phyloP scores from a whole-genome alignment of 1,284 basidiomycete species.

The Cryptococcus sp. region DNA sequence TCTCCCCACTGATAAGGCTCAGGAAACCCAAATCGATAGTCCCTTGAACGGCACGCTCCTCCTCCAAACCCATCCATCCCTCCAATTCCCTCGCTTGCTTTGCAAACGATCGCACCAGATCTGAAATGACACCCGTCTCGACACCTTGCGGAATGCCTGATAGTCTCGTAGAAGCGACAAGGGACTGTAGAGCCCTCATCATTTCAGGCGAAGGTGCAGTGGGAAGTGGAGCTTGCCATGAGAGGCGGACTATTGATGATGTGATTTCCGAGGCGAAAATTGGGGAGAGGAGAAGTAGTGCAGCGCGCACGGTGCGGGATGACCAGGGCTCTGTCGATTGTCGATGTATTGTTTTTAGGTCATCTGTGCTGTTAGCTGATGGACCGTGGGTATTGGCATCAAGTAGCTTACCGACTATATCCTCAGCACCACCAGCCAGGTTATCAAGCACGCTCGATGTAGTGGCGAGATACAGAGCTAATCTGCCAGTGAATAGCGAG shows the following conservation, averaged over 20 bases:
- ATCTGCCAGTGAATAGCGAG: slow-evolving; percentile 41
- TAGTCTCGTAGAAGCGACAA: slow-evolving; percentile 26
- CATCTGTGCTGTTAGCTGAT: no score
- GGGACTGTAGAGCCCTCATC: slow-evolving; percentile 29
- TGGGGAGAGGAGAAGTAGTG: slow-evolving; percentile 17
- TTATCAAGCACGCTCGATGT: slow-evolving; percentile 28
- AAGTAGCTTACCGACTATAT: no score
- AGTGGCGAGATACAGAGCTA: slow-evolving; percentile 38
- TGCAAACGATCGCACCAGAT: slow-evolving; percentile 25
- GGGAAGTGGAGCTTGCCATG: slow-evolving; percentile 37
- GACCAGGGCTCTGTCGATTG: slow-evolving; percentile 31
- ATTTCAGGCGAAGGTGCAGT: slow-evolving; percentile 24
- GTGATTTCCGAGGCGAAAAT: slow-evolving; percentile 25
- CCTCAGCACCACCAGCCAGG: slow-evolving; percentile 14
- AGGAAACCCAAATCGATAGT: slow-evolving; percentile 38
- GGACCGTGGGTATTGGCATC: no score
- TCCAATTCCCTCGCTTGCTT: slow-evolving; percentile 16
- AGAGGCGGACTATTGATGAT: slow-evolving; percentile 19
- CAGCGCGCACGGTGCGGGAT: slow-evolving; percentile 15
- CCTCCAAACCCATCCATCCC: slow-evolving; percentile 21
- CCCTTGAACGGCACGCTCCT: slow-evolving; percentile 23
- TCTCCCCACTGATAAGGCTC: slow-evolving; percentile 18
- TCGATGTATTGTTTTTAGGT: slow-evolving; percentile 15
- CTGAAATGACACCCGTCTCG: slow-evolving; percentile 14
- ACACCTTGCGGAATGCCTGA: slow-evolving; percentile 35